Base-by-base conservation (phyloP, 495 filamentous ascomycete species). In the Penicillium tannophilum region DNA sequence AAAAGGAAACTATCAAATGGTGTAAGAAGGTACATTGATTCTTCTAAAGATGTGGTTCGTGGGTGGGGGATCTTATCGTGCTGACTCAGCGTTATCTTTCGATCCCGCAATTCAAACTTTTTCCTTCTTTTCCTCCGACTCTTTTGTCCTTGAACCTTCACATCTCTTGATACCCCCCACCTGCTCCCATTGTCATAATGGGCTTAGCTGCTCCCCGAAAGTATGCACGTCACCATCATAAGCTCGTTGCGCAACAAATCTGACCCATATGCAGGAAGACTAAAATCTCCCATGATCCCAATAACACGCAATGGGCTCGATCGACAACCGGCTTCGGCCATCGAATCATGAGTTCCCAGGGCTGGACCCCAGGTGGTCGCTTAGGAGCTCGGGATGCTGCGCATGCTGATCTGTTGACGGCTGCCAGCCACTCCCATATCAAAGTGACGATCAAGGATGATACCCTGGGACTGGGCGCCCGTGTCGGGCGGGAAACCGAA, bases 221-320 rank as follows among this genome's bases (percentile, higher is more conserved):
- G 90, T 93, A 82, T 54, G 71, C 56, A 16, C 33, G 26, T 26
- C 23, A 11, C 36, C 24, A 20, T 26, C 16, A 39, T 33, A 28
- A n/a, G n/a, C n/a, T 59, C n/a, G 44, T 51, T 53, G 14, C 23
- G 23, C 16, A 12, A 7, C 36, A 14, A 42, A 19, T 19, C 39
- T 54, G 44, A 54, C 14, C 35, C 30, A 7, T 54, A 33, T 42
- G 23, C 56, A 98, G 93, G 70, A 90, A 84, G 64, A 84, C 81
- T 35, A 96, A 93, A 72, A 82, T 97, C 51, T 88, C 90, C 48
- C 76, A 87, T 65, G 93, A 98, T 76, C 93, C 93, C 14, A 96
- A 97, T 71, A 97, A 97, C 70, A 96, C 90, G 30, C 84, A 83
- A 76, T 98, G 93, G 93, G 84, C 88, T 47, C 87, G 86, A 59